Evolutionary conservation across 345 rosid species (phyloP).

Genomic region (Syzygium aqueum): DNA sequence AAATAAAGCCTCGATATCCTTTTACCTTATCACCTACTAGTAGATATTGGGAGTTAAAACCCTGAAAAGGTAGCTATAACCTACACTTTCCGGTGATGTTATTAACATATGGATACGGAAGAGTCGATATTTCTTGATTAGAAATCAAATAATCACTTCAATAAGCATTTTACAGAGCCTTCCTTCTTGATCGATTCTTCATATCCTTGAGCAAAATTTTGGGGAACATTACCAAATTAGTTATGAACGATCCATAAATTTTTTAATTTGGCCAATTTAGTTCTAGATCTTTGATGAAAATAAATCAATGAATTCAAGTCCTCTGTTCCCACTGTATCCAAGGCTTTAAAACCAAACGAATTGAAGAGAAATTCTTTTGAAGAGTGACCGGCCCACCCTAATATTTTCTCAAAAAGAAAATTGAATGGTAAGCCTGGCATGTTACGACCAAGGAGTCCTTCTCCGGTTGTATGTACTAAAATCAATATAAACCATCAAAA

Average conservation of each 20-base stretch:
- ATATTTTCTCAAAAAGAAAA: no score
- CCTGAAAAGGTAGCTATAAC: neutral
- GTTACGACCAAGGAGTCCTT: neutral
- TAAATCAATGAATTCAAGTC: neutral
- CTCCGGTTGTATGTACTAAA: neutral
- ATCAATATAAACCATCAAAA: neutral
- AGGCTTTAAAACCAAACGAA: neutral
- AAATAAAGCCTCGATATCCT: neutral
- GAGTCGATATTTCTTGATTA: neutral
- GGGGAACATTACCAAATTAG: rapidly evolving
- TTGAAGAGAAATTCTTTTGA: neutral
- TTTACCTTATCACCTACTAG: neutral
- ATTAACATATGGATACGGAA: neutral
- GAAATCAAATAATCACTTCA: neutral
- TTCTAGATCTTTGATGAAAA: neutral
- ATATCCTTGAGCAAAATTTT: neutral
- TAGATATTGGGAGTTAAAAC: neutral
- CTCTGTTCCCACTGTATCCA: neutral
- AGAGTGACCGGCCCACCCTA: no score
- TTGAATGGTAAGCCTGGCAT: neutral
- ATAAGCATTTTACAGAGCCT: neutral
- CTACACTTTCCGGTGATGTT: neutral
- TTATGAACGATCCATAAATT: no score
- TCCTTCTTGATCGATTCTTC: neutral
- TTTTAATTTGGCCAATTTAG: no score